phyloP scores from a whole-genome alignment of 2,329 filamentous ascomycete species.

The Didymella sp. region DNA sequence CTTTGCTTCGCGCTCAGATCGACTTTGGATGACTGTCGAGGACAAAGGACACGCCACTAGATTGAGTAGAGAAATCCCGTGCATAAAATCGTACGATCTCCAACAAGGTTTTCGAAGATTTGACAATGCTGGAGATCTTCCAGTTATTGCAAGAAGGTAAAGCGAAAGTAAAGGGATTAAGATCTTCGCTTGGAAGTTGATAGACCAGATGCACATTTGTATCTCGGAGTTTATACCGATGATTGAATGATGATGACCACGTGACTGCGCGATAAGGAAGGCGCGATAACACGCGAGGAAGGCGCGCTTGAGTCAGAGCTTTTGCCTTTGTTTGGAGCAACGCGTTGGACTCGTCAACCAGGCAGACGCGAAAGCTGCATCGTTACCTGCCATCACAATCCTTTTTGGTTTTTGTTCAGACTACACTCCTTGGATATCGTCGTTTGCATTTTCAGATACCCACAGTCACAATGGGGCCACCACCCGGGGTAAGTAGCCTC shows the following conservation, averaged over 20 bases:
- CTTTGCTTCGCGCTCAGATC: neutral
- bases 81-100: neutral
- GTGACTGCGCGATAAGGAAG: conserved; percentile 17
- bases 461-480: conserved; percentile 24
- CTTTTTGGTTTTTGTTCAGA: neutral
- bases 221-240: neutral
- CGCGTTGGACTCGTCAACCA: conserved; percentile 6
- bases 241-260: neutral
- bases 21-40: conserved; percentile 3
- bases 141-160: conserved; percentile 8
- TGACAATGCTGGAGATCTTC: neutral
- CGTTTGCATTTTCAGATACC: neutral
- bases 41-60: neutral
- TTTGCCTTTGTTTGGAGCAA: conserved; percentile 10
- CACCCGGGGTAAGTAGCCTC: conserved; percentile 35
- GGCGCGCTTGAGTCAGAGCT: conserved; percentile 17
- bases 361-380: conserved; percentile 14
- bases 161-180: conserved; percentile 1
- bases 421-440: neutral
- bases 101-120: neutral
- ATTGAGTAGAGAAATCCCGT: neutral
- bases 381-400: conserved; percentile 1
- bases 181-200: conserved; percentile 1
- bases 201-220: neutral
- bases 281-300: conserved; percentile 7